Evolutionary conservation across 1,284 basidiomycete genomes (phyloP), one percentile per base, ranked within the genome.

Genomic region (Pisolithus thermaeus): DNA sequence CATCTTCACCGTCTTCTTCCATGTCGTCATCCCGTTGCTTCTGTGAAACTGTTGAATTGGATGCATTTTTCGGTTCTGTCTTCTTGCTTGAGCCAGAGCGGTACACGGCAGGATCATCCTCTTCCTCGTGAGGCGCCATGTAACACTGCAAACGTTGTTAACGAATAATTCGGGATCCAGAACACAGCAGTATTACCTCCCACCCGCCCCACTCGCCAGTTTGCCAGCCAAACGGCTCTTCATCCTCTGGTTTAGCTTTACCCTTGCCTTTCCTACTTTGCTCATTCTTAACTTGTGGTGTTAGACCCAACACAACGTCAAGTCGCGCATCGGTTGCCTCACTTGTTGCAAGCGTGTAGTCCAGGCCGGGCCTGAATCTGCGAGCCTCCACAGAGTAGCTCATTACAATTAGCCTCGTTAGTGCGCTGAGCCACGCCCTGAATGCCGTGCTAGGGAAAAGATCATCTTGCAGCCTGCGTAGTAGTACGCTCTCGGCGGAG

Each of bases 71-170:
- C 36, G 52, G 42, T 38, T 63, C 59, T n/a, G 57, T 53, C 56
- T 78, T 79, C 63, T 79, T 82, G 47, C 68, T 72, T 9, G 76
- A 74, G 30, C 83, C 75, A 2, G 87, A 84, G 41, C 92, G 87
- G 69, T 97, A 97, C 16, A 97, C 89, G 3, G 93, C 92, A 4
- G 95, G 95, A 67, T 96, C 93, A 59, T 95, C 92, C 58, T 90
- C 90, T 64, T 91, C 92, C 58, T 94, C 87, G 56, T 94, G 92
- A 30, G 91, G 88, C 3, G 93, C 88, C 83, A 97, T 92, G 69
- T 97, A 97, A 67, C 92, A 96, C 84, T 90, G 54, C 6, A 51
- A 35, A 58, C n/a, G 8, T 39, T 36, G 27, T 46, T 41, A 53
- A 46, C 50, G 25, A 47, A 41, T 11, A 44, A 38, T 6, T 22